Base-by-base conservation (phyloP, 2,329 filamentous ascomycete species). In the Aspergillus sp. region DNA sequence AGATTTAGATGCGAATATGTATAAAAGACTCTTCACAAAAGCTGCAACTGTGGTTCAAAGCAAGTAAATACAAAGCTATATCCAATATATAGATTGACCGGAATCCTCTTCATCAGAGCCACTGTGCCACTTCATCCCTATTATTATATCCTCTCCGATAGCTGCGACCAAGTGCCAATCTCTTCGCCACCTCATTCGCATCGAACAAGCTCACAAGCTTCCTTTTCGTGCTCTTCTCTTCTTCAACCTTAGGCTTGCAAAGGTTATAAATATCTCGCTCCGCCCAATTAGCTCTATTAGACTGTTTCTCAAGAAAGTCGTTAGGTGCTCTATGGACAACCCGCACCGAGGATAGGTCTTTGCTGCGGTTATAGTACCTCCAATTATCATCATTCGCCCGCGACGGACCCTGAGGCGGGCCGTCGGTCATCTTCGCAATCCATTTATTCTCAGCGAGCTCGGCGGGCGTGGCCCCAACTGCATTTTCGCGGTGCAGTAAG, bases 391-490 rank as follows among this genome's bases (percentile, higher is more conserved):
- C 9, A 30, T 30, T 30, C 27, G 8, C 3, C 27, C 9, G 19
- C 19, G 2, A 50, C 15, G 53, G 20, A 13, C 15, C 17, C 19
- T 13, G 4, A 13, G 67, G 64, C 13, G 64, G 62, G 1, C 56
- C 33, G 0, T 40, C 49, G 7, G 69, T 71, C 2, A 51, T 63
- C 4, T 67, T 49, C 1, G 64, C 56, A 6, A 69, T 50, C 72
- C 72, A 74, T 7, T 56, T 56, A 34, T 68, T 65, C 6, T 65
- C 65, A 2, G 68, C 69, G 33, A 74, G 60, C 17, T 95, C 90
- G 27, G 82, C 79, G 0, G 90, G 88, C 0, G 90, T 95, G 15
- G 84, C 82, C 2, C 91, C 91, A 0, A 89, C 89, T 0, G 89
- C 85, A 64, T 93, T 93, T 70, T 95, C 91, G 20, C 86, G 83